A percentile compares a stretch with the other conserved stretches of the same genome.
Conservation (phyloP, 345 rosid species). For the Dimocarpus longan region DNA sequence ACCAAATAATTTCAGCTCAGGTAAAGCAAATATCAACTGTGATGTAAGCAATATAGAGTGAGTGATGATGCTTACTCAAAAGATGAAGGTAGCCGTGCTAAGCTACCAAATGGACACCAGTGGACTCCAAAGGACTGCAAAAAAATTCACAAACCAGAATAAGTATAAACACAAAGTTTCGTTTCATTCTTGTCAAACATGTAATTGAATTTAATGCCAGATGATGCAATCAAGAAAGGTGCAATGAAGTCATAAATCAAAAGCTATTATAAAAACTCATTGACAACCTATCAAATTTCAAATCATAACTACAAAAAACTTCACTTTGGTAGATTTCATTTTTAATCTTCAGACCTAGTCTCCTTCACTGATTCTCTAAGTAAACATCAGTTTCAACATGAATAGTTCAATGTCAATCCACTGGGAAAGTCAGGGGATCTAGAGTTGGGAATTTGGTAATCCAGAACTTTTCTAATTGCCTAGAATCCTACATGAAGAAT, state of each 20-base stretch:
- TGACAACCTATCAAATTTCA: not conserved
- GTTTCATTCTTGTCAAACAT: constrained; percentile 14
- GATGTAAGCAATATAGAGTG: constrained; percentile 13
- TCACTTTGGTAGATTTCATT: not conserved
- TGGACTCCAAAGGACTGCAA: constrained; percentile 93
- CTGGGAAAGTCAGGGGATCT: not conserved
- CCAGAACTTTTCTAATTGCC: not conserved
- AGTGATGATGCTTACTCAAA: constrained; percentile 60
- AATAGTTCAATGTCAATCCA: not conserved
- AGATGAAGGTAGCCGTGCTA: constrained; percentile 72
- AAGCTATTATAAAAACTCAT: not conserved
- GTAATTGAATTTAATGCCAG: not conserved
- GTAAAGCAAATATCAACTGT: constrained; percentile 17
- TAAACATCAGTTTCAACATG: not conserved
- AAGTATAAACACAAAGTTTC: constrained; percentile 18
- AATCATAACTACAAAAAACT: not conserved
- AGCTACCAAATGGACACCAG: constrained; percentile 91
- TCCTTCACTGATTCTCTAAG: not conserved
- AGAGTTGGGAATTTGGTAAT: not conserved
- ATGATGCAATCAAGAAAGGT: not conserved
- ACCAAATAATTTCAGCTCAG: constrained; percentile 11
- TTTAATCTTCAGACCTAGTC: not conserved
- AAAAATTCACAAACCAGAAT: constrained; percentile 23
- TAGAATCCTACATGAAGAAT: not conserved
- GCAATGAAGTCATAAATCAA: not conserved